These are phyloP conservation scores for Fusarium protoensiforme DNA, from an alignment of 2,329 filamentous ascomycete species.

Conservation along the genomic window DNA sequence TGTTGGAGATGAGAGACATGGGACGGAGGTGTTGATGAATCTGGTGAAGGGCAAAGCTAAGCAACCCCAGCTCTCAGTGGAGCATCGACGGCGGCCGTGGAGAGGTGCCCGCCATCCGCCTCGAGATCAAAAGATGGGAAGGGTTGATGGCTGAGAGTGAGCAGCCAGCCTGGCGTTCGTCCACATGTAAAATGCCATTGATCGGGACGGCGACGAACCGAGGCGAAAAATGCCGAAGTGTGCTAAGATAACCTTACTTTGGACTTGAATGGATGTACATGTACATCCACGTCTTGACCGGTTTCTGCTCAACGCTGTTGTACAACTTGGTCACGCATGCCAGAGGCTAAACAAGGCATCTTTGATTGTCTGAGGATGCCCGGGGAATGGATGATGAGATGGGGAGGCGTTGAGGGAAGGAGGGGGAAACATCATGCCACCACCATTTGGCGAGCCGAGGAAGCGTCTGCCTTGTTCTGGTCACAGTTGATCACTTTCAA, in stretches of 20 bases:
- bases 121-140: conserved; percentile 4
- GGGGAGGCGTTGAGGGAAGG: conserved; percentile 5
- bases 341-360: neutral
- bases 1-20: neutral
- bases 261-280: conserved; percentile 18
- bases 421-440: neutral
- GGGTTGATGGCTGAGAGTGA: conserved; percentile 14
- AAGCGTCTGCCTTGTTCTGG: neutral
- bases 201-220: too few relatives aligned
- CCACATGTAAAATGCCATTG: conserved; percentile 28
- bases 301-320: neutral
- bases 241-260: conserved; percentile 40
- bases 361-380: conserved; percentile 7
- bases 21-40: conserved; percentile 26
- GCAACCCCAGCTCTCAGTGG: conserved; percentile 27
- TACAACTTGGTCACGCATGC: conserved; percentile 17
- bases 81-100: conserved; percentile 7
- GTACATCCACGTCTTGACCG: neutral
- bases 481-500: conserved; percentile 1
- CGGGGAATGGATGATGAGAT: conserved; percentile 20
- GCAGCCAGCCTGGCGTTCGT: neutral
- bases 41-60: conserved; percentile 19
- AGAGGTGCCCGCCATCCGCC: neutral
- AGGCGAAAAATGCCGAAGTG: conserved; percentile 17
- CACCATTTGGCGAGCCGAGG: neutral